These are phyloP conservation scores for Neophaeococcomyces aloes DNA, from an alignment of 2,329 filamentous ascomycete genomes.

Conservation along the genomic window DNA sequence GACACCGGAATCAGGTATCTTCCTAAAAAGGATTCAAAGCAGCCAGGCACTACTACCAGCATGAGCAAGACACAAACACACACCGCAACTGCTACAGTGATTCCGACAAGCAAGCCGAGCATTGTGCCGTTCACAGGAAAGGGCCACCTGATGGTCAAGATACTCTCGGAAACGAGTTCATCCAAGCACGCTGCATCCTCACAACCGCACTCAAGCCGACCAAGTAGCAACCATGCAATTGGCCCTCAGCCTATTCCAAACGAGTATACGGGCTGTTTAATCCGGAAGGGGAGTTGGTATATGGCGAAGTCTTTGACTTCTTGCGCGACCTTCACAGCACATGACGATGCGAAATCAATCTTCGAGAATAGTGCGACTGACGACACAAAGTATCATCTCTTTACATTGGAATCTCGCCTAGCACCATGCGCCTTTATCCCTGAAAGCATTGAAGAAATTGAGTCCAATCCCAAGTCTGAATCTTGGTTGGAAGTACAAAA, in stretches of 20 bases:
- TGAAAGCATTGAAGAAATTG: background rate
- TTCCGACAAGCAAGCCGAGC: constrained; percentile 28
- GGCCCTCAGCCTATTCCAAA: constrained; percentile 25
- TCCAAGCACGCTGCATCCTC: background rate
- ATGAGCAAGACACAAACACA: constrained; percentile 24
- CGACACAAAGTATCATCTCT: constrained; percentile 3
- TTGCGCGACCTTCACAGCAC: constrained; percentile 54
- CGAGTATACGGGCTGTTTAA: constrained; percentile 50
- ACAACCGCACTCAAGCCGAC: background rate
- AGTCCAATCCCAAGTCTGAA: background rate
- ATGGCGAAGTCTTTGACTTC: constrained; percentile 42
- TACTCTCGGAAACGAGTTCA: constrained; percentile 8
- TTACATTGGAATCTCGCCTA: constrained; percentile 4
- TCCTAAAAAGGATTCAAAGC: constrained; percentile 39
- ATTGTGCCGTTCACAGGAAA: constrained; percentile 43
- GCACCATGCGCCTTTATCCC: constrained; percentile 7
- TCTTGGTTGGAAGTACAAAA: background rate
- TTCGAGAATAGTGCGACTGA: background rate
- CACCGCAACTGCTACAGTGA: constrained; percentile 26
- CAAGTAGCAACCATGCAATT: constrained; percentile 6
- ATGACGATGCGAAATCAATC: constrained; percentile 1
- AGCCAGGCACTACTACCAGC: constrained; percentile 13
- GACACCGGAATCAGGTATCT: constrained; percentile 53
- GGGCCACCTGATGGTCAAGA: constrained; percentile 48
- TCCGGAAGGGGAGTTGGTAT: constrained; percentile 58